phyloP scores from a whole-genome alignment of 1,284 basidiomycete genomes.

The Thecaphora frezii region DNA sequence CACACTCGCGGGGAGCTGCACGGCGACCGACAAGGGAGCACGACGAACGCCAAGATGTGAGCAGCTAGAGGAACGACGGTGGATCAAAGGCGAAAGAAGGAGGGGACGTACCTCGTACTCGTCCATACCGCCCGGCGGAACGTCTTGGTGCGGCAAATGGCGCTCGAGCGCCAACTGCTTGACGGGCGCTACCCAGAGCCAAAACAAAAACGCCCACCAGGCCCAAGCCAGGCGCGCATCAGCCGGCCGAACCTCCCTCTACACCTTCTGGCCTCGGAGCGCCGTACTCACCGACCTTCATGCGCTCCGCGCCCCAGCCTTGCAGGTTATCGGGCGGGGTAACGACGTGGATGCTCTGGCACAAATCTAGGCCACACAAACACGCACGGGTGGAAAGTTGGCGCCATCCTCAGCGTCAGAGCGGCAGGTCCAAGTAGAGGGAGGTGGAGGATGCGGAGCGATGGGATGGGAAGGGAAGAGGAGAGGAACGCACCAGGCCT shows the following conservation, averaged over 20 bases:
- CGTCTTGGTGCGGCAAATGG: conserved; percentile 14
- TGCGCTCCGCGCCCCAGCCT: conserved; percentile 44
- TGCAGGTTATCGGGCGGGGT: conserved; percentile 65
- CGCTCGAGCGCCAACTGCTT: conserved; percentile 33
- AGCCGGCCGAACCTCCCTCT: conserved; percentile 32
- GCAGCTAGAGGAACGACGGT: conserved; percentile 62
- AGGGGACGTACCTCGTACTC: conserved; percentile 63
- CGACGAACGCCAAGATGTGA: too few relatives aligned
- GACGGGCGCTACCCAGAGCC: conserved; percentile 25
- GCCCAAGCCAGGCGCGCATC: conserved; percentile 66
- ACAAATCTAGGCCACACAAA: conserved; percentile 2
- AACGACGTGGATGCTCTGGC: conserved; percentile 63
- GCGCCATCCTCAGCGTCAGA: too few relatives aligned
- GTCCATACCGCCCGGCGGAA: conserved; percentile 27
- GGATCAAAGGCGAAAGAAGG: conserved; percentile 88
- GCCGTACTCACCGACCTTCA: conserved; percentile 29
- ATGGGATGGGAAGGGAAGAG: neutral
- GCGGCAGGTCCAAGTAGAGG: too few relatives aligned
- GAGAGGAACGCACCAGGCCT: conserved; percentile 5
- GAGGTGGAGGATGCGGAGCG: too few relatives aligned
- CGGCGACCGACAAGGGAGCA: too few relatives aligned
- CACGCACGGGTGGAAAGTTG: too few relatives aligned
- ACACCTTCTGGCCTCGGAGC: neutral
- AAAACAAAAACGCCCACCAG: too few relatives aligned
- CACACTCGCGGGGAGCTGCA: too few relatives aligned